Percentiles rank a stretch among this genome's conserved stretches.
phyloP scores from a whole-genome alignment of 176 grass and related monocot genomes.

The Cymbopogon citratus region DNA sequence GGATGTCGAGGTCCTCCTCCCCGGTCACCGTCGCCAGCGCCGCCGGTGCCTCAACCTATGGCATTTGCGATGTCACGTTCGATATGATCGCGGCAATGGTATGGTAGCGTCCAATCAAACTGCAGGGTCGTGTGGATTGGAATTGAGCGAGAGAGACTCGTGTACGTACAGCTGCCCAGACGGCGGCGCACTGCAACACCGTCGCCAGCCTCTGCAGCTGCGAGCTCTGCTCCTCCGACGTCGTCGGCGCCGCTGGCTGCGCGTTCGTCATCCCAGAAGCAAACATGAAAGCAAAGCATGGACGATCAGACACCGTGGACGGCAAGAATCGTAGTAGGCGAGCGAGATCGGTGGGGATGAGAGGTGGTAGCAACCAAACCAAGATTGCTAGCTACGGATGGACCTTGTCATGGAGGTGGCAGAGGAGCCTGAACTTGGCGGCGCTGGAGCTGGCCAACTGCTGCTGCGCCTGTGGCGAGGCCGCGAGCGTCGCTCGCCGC shows the following conservation, averaged over 20 bases:
- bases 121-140: background rate
- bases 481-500: background rate
- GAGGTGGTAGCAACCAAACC: background rate
- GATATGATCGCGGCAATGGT: background rate
- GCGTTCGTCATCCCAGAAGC: background rate
- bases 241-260: background rate
- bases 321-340: background rate
- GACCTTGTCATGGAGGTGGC: conserved; percentile 46
- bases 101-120: background rate
- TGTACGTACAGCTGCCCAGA: conserved; percentile 55
- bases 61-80: background rate
- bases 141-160: background rate
- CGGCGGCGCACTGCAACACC: conserved; percentile 48
- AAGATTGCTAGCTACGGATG: background rate
- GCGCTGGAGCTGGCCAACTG: background rate
- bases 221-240: background rate
- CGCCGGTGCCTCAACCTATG: conserved; percentile 54
- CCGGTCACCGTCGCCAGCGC: conserved; percentile 71
- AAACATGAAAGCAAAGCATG: background rate
- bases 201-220: conserved; percentile 44
- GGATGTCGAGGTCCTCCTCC: conserved; percentile 64
- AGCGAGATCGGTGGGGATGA: background rate
- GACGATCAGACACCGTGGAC: background rate
- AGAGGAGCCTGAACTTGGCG: conserved; percentile 40
- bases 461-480: background rate